Percentiles rank a stretch among this genome's conserved stretches.
Evolutionary conservation across 805 yeast genomes (phyloP).

Genomic region (Saccharomyces paradoxus): DNA sequence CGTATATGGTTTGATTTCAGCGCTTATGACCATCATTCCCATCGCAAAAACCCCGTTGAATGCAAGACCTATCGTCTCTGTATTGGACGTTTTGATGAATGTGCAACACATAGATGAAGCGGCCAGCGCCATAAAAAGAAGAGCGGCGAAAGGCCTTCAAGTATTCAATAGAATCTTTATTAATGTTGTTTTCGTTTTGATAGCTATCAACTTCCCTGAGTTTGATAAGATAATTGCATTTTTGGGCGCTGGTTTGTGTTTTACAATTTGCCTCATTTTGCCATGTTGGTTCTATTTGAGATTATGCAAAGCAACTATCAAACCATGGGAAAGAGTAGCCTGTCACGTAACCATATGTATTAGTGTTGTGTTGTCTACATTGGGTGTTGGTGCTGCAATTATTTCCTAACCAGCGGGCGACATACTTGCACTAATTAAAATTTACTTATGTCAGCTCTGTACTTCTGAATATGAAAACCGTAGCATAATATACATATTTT

Average conservation of each 20-base stretch:
- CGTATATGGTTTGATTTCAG: conserved; percentile 51
- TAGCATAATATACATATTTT: neutral
- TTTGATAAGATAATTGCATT: conserved; percentile 79
- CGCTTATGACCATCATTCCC: conserved; percentile 72
- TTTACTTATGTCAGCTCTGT: neutral
- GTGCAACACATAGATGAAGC: conserved; percentile 20
- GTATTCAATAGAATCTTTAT: conserved; percentile 36
- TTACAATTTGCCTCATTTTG: conserved; percentile 67
- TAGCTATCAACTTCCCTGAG: conserved; percentile 62
- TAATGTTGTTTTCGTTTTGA: conserved; percentile 47
- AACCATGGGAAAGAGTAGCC: conserved; percentile 31
- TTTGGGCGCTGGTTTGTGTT: conserved; percentile 73
- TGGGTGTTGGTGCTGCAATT: conserved; percentile 55
- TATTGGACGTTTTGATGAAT: conserved; percentile 48
- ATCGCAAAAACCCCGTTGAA: conserved; percentile 77
- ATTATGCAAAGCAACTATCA: conserved; percentile 41
- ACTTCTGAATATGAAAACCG: neutral
- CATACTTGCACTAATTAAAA: neutral
- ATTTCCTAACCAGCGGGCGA: conserved; percentile 8
- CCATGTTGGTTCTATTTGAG: conserved; percentile 67
- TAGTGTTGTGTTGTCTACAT: conserved; percentile 41
- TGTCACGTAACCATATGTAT: conserved; percentile 39
- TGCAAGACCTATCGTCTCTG: conserved; percentile 72
- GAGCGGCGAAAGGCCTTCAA: conserved; percentile 15
- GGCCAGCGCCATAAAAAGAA: conserved; percentile 12